Evolutionary conservation across 768 basidiomycete species (phyloP), one percentile per base, ranked within the genome.

Genomic region (Porpolomopsis calyptriformis): DNA sequence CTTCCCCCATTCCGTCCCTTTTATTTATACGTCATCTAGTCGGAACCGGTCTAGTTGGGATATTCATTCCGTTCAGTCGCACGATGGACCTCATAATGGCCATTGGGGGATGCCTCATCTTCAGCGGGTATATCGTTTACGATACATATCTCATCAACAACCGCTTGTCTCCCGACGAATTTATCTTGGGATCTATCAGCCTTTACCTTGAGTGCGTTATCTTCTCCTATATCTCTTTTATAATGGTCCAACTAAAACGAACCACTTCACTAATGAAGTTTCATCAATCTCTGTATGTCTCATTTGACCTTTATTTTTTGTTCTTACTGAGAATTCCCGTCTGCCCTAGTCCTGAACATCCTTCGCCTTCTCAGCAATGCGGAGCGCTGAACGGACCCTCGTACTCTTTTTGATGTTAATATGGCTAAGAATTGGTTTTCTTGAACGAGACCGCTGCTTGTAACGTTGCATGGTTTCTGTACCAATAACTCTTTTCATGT

Each of bases 101-200:
- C 14, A 65, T 80, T 23, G 80, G 82, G 35, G 90, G 82, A 12
- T 82, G 81, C 53, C 67, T 94, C 39, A 62, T 94, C 49, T 93
- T 93, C 72, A 85, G 84, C 44, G 91, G 86, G 23, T 96, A 92
- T 59, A 72, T 94, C 53, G 78, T 92, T 54, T 92, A 83, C 57
- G 90, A 93, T 62, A 97, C 94, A 2, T 91, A 85, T 61, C 60
- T 78, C 52, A 93, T 98, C 71, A 90, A 87, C 66, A 82, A 80
- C 55, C 78, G 80, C 49, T 68, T 96, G 16, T 88, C 85, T 1
- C 89, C 91, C 3, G 96, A 99, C 53, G 96, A 99, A 62, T 91
- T 77, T 61, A 91, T 96, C 53, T 68, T 96, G 69, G 94, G 82
- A 27, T 74, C 89, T 14, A 83, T 97, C 57, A 83, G 80, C 53